phyloP scores from a whole-genome alignment of 2,329 filamentous ascomycete species.

The Fusarium kyushuense region DNA sequence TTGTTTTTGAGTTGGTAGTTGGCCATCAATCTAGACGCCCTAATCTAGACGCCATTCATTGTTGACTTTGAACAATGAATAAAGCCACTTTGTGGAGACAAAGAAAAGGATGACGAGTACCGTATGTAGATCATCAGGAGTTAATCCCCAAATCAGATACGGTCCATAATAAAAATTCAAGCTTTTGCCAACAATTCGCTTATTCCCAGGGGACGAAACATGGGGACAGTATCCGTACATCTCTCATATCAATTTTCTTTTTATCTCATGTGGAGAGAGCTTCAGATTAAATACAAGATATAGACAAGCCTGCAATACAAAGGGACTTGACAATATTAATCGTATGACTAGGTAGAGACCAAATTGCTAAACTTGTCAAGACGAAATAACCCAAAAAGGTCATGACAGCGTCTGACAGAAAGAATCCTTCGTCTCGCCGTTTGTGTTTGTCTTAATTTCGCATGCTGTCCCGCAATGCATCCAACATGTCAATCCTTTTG shows the following conservation, averaged over 20 bases:
- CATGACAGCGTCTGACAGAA: neutral
- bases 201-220: neutral
- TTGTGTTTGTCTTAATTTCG: neutral
- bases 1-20: neutral
- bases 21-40: neutral
- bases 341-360: neutral
- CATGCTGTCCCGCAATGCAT: neutral
- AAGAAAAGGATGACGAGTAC: neutral
- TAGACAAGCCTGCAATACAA: neutral
- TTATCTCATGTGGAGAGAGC: neutral
- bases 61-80: neutral
- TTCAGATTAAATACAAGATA: neutral
- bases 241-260: neutral
- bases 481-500: neutral
- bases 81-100: neutral
- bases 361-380: neutral
- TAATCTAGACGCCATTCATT: neutral
- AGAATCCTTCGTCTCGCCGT: neutral
- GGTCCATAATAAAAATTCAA: conserved; percentile 16
- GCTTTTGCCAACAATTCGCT: conserved; percentile 16
- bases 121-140: conserved; percentile 13
- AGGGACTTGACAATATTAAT: neutral
- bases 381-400: neutral
- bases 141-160: neutral
- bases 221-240: neutral